Evolutionary conservation across 441 rosid genomes (phyloP), one percentile per base, ranked within the genome.

Genomic region (Croton setiger): DNA sequence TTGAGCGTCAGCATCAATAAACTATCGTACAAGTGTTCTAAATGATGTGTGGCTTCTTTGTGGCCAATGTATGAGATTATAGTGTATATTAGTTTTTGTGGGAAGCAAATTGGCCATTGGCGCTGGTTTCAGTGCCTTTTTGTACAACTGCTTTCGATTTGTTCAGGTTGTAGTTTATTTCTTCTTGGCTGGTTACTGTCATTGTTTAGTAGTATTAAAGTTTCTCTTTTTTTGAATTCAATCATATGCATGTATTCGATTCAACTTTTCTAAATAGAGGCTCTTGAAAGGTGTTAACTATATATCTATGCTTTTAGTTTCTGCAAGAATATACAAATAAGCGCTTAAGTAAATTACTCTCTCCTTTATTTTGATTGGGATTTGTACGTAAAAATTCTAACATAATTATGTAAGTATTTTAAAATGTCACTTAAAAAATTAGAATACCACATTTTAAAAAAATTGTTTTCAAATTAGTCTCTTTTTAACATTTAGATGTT

Each of bases 81-180:
- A 63, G 7, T 83, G 86, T 82, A 80, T 72, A 82, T 77, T 76
- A 63, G 54, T 66, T 77, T 66, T 63, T 70, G 76, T 69, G 77
- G 74, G 57, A 65, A 68, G 64, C 71, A 64, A 67, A 75, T 68
- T 57, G 64, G 68, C 60, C 61, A 14, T 60, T 27, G 43, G 37
- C 72, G 75, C 52, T 62, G 17, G 61, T 66, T 53, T 20, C 21
- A 64, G 71, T 64, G 59, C 71, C 57, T 27, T 53, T 20, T 57
- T 71, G 63, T 68, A 68, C 56, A 45, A 55, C 59, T 58, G 59
- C 61, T 44, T 57, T 39, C 31, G 10, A 47, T 52, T 20, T 69
- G 43, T 31, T 69, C 36, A 58, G 67, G 56, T 66, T 47, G 57
- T 71, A 54, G 53, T 74, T 64, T 55, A 61, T 21, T 48, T 70